Evolutionary conservation across 768 basidiomycete species (phyloP).

Genomic region (Podaxis carcinomalis): DNA sequence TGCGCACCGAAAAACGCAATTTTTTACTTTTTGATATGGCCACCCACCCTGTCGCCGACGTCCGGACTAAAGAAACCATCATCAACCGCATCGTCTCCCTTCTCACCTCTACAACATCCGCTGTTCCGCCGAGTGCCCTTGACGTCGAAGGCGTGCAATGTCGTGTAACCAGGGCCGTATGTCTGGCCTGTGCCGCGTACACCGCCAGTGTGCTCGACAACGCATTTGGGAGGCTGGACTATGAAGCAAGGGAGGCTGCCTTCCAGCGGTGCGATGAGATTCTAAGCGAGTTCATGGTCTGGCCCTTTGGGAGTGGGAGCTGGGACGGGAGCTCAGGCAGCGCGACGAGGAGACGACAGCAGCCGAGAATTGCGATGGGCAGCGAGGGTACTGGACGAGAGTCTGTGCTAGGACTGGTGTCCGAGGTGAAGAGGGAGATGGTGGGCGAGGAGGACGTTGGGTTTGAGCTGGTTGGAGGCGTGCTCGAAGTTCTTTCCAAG

Average conservation of each 20-base stretch:
- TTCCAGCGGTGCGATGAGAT: slow-evolving; percentile 94
- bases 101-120: slow-evolving; percentile 78
- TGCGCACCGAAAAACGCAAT: slow-evolving; percentile 98
- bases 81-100: slow-evolving; percentile 72
- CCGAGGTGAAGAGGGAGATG: slow-evolving; percentile 69
- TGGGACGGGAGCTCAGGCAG: neutral
- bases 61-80: slow-evolving; percentile 84
- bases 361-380: slow-evolving; percentile 45
- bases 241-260: slow-evolving; percentile 91
- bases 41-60: slow-evolving; percentile 94
- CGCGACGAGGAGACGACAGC: slow-evolving; percentile 25
- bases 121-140: slow-evolving; percentile 72
- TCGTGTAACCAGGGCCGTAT: slow-evolving; percentile 74
- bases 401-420: slow-evolving; percentile 67
- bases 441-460: slow-evolving; percentile 73
- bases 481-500: slow-evolving; percentile 89
- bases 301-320: slow-evolving; percentile 68
- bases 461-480: slow-evolving; percentile 89
- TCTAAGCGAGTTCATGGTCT: slow-evolving; percentile 82
- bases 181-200: slow-evolving; percentile 87
- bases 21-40: slow-evolving; percentile 99
- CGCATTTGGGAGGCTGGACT: slow-evolving; percentile 81
- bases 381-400: slow-evolving; percentile 50
- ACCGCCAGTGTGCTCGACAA: slow-evolving; percentile 96
- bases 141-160: slow-evolving; percentile 78